These are phyloP conservation scores for Yamadazyma ubonensis DNA, from an alignment of 805 yeast genomes.

Conservation along the genomic window DNA sequence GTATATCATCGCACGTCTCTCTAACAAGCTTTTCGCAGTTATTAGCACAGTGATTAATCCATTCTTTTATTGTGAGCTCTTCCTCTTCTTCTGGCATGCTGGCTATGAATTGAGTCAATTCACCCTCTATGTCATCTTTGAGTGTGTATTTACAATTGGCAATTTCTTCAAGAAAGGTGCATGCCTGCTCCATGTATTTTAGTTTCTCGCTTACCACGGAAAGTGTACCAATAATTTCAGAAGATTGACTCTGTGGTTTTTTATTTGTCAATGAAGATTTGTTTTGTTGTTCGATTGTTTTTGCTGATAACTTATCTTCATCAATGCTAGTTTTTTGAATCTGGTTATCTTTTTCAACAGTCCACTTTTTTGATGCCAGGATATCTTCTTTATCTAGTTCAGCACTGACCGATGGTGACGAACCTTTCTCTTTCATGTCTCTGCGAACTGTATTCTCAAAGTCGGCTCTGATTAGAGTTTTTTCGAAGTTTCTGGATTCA, in stretches of 20 bases:
- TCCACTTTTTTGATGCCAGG: too few species aligned
- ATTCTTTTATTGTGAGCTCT: constrained; percentile 65
- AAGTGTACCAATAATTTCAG: neutral
- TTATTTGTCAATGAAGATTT: neutral
- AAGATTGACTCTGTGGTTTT: neutral
- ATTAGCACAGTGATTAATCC: constrained; percentile 59
- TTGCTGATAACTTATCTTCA: too few species aligned
- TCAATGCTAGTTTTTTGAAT: too few species aligned
- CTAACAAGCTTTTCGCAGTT: constrained; percentile 51
- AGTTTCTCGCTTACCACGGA: constrained; percentile 14
- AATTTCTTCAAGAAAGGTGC: constrained; percentile 32
- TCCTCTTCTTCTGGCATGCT: constrained; percentile 71
- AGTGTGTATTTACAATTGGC: constrained; percentile 40
- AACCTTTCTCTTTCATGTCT: too few species aligned
- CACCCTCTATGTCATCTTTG: constrained; percentile 65
- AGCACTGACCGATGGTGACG: too few species aligned
- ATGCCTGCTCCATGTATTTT: constrained; percentile 33
- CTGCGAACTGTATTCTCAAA: too few species aligned
- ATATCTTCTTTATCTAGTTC: too few species aligned
- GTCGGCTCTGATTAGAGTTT: too few species aligned
- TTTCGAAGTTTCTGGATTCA: too few species aligned
- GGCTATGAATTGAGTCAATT: constrained; percentile 58
- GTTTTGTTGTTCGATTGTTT: too few species aligned
- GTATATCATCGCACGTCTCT: constrained; percentile 47
- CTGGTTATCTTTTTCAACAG: too few species aligned